Evolutionary conservation across 1,139 yeast genomes (phyloP).

Genomic region (Trichomonascaceae sp.): DNA sequence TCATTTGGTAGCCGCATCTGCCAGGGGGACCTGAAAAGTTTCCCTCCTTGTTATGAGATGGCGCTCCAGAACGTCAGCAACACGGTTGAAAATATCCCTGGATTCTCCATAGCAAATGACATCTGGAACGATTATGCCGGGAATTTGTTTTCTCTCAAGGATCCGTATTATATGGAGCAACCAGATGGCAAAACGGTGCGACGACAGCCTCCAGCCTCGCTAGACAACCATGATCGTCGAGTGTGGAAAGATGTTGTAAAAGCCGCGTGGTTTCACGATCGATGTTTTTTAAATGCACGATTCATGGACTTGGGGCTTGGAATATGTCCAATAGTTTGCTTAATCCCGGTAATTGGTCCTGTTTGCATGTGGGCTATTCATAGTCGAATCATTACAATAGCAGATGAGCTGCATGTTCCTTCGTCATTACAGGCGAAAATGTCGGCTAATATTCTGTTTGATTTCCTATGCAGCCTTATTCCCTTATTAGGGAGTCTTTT

Average conservation of each 20-base stretch:
- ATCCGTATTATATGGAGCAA: conserved; percentile 60
- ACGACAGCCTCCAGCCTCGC: conserved; percentile 52
- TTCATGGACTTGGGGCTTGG: conserved; percentile 76
- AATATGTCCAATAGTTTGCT: conserved; percentile 47
- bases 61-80: neutral
- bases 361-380: conserved; percentile 72
- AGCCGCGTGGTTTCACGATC: conserved; percentile 82
- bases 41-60: neutral
- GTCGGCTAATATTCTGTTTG: conserved; percentile 68
- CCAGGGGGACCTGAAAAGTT: neutral
- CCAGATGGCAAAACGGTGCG: conserved; percentile 46
- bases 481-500: conserved; percentile 74
- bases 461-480: conserved; percentile 64
- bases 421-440: conserved; percentile 53
- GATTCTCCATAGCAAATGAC: conserved; percentile 49
- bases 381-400: conserved; percentile 54
- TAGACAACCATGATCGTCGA: conserved; percentile 56
- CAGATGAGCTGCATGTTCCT: conserved; percentile 58
- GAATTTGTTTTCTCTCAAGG: conserved; percentile 52
- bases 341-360: conserved; percentile 80
- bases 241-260: conserved; percentile 67
- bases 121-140: conserved; percentile 61
- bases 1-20: neutral
- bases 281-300: conserved; percentile 67
- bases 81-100: conserved; percentile 48